Conservation (phyloP, 1,139 yeast species). For the Nakaseomyces sp. region DNA sequence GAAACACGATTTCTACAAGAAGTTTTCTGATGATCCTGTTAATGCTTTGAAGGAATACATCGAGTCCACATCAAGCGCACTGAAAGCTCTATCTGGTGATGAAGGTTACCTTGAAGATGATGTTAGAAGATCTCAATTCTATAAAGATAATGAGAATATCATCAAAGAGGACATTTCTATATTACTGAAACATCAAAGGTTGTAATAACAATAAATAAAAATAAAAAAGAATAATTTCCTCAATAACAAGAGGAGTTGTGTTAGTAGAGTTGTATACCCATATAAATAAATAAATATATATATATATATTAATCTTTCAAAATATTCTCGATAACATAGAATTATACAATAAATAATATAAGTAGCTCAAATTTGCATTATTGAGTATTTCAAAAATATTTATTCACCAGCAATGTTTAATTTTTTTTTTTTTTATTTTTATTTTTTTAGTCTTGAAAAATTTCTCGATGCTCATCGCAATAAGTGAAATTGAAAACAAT, state of each 20-base stretch:
- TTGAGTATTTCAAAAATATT: too few relatives aligned
- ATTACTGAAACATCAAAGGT: conserved; percentile 37
- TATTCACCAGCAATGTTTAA: too few relatives aligned
- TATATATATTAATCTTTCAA: too few relatives aligned
- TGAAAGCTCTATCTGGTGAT: conserved; percentile 64
- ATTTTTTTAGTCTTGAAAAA: too few relatives aligned
- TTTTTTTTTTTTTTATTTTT: too few relatives aligned
- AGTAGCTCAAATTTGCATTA: too few relatives aligned
- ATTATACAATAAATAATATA: too few relatives aligned
- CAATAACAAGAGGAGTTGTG: too few relatives aligned
- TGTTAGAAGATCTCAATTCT: conserved; percentile 68
- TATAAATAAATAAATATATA: too few relatives aligned
- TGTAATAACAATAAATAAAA: conserved; percentile 13
- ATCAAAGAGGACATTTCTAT: conserved; percentile 63
- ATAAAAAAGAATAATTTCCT: too few relatives aligned
- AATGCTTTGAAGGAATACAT: conserved; percentile 60
- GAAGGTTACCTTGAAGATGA: conserved; percentile 77
- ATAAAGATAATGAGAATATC: conserved; percentile 50
- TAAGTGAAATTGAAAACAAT: neutral
- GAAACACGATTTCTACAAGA: conserved; percentile 57
- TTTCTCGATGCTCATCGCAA: conserved; percentile 1
- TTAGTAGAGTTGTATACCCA: too few relatives aligned
- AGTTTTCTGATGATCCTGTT: conserved; percentile 63
- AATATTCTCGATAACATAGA: too few relatives aligned
- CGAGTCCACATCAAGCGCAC: conserved; percentile 58